Evolutionary conservation across 2,329 filamentous ascomycete species (phyloP).

Genomic region (Venturia asperata): DNA sequence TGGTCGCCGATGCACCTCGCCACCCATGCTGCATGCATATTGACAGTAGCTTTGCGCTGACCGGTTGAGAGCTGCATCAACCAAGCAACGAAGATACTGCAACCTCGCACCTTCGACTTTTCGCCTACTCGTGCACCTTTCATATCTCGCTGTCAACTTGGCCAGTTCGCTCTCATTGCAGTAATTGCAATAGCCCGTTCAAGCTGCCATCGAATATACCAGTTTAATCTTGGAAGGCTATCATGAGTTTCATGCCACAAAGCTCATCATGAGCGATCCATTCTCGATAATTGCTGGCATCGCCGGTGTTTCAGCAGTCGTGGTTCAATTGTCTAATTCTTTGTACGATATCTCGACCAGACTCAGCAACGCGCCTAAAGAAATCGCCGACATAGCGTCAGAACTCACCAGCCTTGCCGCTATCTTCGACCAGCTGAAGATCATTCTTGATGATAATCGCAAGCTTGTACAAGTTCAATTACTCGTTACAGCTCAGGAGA

Average conservation of each 20-base stretch:
- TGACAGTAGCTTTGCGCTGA: not conserved
- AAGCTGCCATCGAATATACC: not conserved
- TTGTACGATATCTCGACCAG: slow-evolving; percentile 15
- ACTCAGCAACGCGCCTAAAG: slow-evolving; percentile 16
- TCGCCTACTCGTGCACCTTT: not conserved
- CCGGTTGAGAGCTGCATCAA: slow-evolving; percentile 1
- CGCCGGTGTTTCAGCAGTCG: slow-evolving; percentile 3
- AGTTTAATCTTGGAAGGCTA: not conserved
- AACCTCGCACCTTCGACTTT: not conserved
- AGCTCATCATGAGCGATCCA: slow-evolving; percentile 6
- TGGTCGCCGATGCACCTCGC: not conserved
- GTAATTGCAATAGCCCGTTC: not conserved
- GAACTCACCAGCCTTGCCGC: not conserved
- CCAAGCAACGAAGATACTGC: not conserved
- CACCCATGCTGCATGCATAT: not conserved
- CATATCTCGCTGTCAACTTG: not conserved
- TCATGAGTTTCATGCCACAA: not conserved
- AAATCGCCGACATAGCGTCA: slow-evolving; percentile 13
- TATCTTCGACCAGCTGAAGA: not conserved
- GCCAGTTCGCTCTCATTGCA: not conserved
- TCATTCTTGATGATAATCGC: not conserved
- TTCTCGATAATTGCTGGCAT: slow-evolving; percentile 13
- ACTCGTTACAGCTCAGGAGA: not conserved
- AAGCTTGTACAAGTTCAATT: slow-evolving; percentile 7
- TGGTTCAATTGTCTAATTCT: slow-evolving; percentile 10